Evolutionary conservation across 2,329 filamentous ascomycete species (phyloP), one percentile per base, ranked within the genome.

Genomic region (Ustilaginoidea virens): DNA sequence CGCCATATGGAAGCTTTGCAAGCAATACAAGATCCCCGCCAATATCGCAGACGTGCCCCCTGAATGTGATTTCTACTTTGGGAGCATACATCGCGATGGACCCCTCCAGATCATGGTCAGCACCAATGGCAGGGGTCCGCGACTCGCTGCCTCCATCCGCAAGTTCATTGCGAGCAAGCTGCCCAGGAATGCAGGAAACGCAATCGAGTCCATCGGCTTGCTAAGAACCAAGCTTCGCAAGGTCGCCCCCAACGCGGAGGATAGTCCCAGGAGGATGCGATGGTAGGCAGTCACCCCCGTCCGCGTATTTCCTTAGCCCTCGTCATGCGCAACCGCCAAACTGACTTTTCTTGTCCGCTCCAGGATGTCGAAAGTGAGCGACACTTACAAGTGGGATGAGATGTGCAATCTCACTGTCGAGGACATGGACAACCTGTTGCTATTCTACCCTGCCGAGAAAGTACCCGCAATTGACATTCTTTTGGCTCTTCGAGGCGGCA

Each of bases 41-140:
- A 98, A 98, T 53, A 93, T 98, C 40, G 90, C 90, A 40, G 90
- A 98, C 49, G 90, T 98, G 4, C 90, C 90, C 0, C 70, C 83
- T 1, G 90, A 98, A 53, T 98, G 90, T 55, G 90, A 98, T 48
- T 98, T 98, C 50, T 98, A 94, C 63, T 98, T 98, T 58, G 90
- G 90, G 37, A 90, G 80, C 49, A 77, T 94, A 22, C 82, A 98
- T 56, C 77, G 90, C 28, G 90, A 98, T 51, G 90, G 90, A 0
- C 90, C 90, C 5, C 56, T 98, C 35, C 90, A 98, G 60, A 78
- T 98, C 45, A 98, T 98, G 90, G 87, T 98, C 42, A 92, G 81
- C 58, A 98, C 90, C 20, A 98, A 96, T 51, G 90, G 90, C 29
- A 94, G 93, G 49, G 90, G 90, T 0, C 90, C 90, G 0, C 76